A percentile compares a stretch with the other conserved stretches of the same genome.
Evolutionary conservation across 2,329 filamentous ascomycete species (phyloP).

Genomic region (Pleomassaria siparia): DNA sequence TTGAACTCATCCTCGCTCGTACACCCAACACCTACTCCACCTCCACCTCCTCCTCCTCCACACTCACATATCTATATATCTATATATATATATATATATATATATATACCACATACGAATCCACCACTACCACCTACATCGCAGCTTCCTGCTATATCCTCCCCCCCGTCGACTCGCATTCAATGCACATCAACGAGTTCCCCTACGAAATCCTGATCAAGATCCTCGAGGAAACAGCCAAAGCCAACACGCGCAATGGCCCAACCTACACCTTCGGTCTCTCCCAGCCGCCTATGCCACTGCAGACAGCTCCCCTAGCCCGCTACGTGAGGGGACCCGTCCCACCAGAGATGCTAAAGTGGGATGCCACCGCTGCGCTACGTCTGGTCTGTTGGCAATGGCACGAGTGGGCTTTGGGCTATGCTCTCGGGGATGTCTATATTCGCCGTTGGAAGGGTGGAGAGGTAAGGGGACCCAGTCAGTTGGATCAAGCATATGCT

Average conservation of each 20-base stretch:
- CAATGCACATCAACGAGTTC: conserved; percentile 53
- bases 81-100: too few species aligned
- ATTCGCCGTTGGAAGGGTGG: conserved; percentile 56
- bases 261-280: conserved; percentile 57
- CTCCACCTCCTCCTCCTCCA: neutral
- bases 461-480: conserved; percentile 28
- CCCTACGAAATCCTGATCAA: conserved; percentile 55
- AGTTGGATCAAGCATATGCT: conserved; percentile 10
- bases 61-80: neutral
- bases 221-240: conserved; percentile 53
- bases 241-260: conserved; percentile 50
- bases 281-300: conserved; percentile 50
- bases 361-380: conserved; percentile 53
- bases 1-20: neutral
- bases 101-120: neutral
- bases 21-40: neutral
- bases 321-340: conserved; percentile 55
- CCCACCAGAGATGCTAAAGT: conserved; percentile 53
- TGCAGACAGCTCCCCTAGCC: conserved; percentile 48
- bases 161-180: conserved; percentile 17
- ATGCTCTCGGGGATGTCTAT: conserved; percentile 54
- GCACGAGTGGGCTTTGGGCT: conserved; percentile 57
- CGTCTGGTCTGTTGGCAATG: conserved; percentile 53
- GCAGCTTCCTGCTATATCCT: conserved; percentile 10
- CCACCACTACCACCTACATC: neutral